These are phyloP conservation scores for Chionographis japonica DNA, from an alignment of 106 monocot species.

Conservation along the genomic window DNA sequence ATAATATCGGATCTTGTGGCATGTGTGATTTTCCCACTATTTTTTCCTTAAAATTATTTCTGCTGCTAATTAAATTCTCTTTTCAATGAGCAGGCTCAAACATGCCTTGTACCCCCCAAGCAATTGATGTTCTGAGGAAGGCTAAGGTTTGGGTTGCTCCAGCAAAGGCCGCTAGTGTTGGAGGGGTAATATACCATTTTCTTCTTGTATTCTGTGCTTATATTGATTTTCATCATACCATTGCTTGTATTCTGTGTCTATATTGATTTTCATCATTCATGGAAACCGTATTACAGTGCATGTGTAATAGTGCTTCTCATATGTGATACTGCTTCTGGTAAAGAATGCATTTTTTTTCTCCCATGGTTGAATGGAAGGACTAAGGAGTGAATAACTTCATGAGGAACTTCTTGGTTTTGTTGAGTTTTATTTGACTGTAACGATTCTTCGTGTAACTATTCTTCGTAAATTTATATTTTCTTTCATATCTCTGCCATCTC, in stretches of 20 bases:
- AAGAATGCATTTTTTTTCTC: no score
- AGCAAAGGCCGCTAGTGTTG: slow-evolving; percentile 87
- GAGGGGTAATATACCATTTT: slow-evolving; percentile 64
- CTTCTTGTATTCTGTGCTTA: background rate
- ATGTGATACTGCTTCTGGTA: no score
- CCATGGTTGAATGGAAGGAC: no score
- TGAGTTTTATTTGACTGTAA: no score
- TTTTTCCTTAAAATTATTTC: background rate
- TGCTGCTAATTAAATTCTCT: background rate
- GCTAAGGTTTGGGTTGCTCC: slow-evolving; percentile 88
- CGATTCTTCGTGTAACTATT: no score
- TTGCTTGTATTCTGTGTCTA: background rate
- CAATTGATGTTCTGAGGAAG: slow-evolving; percentile 86
- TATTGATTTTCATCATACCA: background rate
- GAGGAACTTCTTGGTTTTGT: no score
- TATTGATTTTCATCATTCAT: background rate
- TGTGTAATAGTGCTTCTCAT: no score
- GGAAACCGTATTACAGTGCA: no score
- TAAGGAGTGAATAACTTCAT: no score
- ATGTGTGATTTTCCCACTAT: background rate
- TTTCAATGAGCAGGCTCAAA: slow-evolving; percentile 60
- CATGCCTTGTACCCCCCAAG: slow-evolving; percentile 96
- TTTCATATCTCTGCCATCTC: no score
- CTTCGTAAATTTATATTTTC: no score
- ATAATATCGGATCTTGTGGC: background rate